Base-by-base conservation (phyloP, 1,284 basidiomycete genomes). In the Sanghuangporus weigelae region DNA sequence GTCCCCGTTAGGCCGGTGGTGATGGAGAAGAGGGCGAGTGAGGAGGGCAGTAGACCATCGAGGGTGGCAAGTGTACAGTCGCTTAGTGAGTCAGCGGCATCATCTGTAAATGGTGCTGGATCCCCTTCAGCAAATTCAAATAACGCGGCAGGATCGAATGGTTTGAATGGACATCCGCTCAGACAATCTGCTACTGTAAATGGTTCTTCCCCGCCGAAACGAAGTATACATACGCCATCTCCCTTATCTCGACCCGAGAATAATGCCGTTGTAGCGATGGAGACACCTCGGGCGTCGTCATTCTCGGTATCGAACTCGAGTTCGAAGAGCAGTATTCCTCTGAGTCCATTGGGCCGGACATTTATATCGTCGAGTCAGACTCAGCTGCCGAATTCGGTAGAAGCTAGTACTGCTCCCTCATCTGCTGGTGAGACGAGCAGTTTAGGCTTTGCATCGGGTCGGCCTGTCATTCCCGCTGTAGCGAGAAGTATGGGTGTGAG, bases 241-340 rank as follows among this genome's bases (percentile, higher is more conserved):
- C 83, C 84, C 0, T 74, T 86, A 3, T 82, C 83, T 0, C 68
- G 80, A 1, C 77, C 81, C 2, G 76, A 76, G 48, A 77, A 80
- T 66, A 77, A 69, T 63, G 69, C 62, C 3, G 58, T 58, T 6
- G 10, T 59, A 16, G 50, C 56, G 26, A 12, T 7, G 40, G 40
- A 42, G 11, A 42, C 60, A 12, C 42, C 62, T 16, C 60, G 57
- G 10, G 21, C 61, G 42, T 16, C 59, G 42, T 56, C 65, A 7
- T 31, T 51, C 23, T 38, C 59, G 56, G 61, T 63, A 64, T 50
- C 36, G 62, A 60, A 7, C 40, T n/a, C 40, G 40, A 42, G 11
- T 7, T 42, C 40, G 11, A 42, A n/a, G n/a, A n/a, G 40, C 7
- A 42, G 40, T n/a, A 42, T 42, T n/a, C 40, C 40, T 12, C 40